These are phyloP conservation scores for Monilinia aucupariae DNA, from an alignment of 2,329 filamentous ascomycete genomes.

Conservation along the genomic window DNA sequence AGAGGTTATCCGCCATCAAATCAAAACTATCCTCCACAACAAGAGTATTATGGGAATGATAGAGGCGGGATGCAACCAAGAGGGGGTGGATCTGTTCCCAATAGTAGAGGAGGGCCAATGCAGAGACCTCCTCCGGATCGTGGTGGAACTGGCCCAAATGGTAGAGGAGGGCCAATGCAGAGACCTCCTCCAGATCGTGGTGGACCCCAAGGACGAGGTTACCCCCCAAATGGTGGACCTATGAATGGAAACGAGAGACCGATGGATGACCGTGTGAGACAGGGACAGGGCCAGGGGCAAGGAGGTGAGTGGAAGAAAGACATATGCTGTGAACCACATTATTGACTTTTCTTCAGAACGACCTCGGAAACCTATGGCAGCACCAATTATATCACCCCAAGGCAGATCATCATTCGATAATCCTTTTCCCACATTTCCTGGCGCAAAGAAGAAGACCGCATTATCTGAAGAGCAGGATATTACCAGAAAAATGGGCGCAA, in stretches of 20 bases:
- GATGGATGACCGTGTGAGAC: constrained; percentile 17
- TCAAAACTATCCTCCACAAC: constrained; percentile 29
- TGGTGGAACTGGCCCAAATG: constrained; percentile 19
- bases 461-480: constrained; percentile 38
- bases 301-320: constrained; percentile 19
- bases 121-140: constrained; percentile 29
- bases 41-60: constrained; percentile 31
- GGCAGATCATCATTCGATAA: constrained; percentile 40
- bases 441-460: constrained; percentile 38
- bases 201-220: constrained; percentile 29
- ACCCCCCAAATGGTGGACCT: constrained; percentile 18
- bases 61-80: constrained; percentile 27
- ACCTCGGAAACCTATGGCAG: constrained; percentile 30
- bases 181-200: constrained; percentile 28
- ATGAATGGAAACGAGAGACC: constrained; percentile 23
- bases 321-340: neutral
- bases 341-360: constrained; percentile 19
- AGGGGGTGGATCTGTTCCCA: constrained; percentile 19
- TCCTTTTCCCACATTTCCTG: constrained; percentile 44
- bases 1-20: constrained; percentile 30
- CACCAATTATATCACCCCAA: constrained; percentile 38
- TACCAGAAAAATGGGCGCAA: constrained; percentile 30
- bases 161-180: constrained; percentile 29
- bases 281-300: constrained; percentile 21
- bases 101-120: constrained; percentile 28